phyloP scores from a whole-genome alignment of 352 stramenopile genomes.

The Halophytophthora polymorphica region DNA sequence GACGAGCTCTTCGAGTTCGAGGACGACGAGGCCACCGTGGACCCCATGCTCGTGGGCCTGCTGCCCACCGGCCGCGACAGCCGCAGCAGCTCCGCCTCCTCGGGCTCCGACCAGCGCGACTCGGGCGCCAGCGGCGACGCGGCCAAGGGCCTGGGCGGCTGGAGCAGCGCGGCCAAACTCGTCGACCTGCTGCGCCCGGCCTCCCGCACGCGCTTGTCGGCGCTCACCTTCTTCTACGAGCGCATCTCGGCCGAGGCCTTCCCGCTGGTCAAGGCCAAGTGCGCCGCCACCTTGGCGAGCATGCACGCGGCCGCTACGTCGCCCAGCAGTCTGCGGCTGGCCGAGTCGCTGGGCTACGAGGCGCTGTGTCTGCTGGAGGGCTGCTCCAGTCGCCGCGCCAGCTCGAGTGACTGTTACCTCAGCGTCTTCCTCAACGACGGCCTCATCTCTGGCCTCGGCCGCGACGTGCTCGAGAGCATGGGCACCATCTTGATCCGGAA shows the following conservation, averaged over 20 bases:
- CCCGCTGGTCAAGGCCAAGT: constrained; percentile 76
- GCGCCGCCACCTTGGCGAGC: constrained; percentile 51
- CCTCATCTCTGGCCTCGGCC: constrained; percentile 63
- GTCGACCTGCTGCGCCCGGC: constrained; percentile 55
- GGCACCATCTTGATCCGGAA: constrained; percentile 83
- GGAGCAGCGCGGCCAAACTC: constrained; percentile 38
- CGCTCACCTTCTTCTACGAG: constrained; percentile 60
- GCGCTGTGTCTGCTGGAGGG: constrained; percentile 65
- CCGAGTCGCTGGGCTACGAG: constrained; percentile 76
- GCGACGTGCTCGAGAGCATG: constrained; percentile 64
- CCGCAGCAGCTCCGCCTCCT: constrained; percentile 36
- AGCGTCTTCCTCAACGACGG: constrained; percentile 81
- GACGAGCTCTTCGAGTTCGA: constrained; percentile 78
- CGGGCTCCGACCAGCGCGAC: constrained; percentile 30
- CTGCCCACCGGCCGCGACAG: constrained; percentile 29
- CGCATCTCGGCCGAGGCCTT: constrained; percentile 39
- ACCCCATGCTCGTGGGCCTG: constrained; percentile 45
- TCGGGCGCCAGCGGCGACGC: constrained; percentile 23
- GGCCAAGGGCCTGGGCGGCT: constrained; percentile 44
- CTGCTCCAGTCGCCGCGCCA: constrained; percentile 21
- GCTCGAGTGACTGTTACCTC: constrained; percentile 20
- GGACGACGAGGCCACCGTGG: constrained; percentile 59
- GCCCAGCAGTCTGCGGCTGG: constrained; percentile 46
- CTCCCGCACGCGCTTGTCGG: constrained; percentile 30
- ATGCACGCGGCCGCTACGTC: constrained; percentile 49